Conservation (phyloP, 805 yeast species). For the Barnettozyma populi region DNA sequence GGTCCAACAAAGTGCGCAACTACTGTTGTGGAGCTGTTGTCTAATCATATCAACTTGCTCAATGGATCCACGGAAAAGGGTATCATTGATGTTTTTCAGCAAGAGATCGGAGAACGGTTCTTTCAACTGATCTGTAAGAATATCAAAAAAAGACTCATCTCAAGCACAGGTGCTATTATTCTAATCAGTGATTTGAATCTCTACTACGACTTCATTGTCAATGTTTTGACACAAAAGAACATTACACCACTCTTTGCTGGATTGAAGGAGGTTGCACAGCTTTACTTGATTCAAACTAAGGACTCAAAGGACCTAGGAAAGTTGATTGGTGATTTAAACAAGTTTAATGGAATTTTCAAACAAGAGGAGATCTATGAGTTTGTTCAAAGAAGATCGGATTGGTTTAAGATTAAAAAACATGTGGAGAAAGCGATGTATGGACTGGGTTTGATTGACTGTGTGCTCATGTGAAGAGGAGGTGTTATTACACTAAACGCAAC, state of each 20-base stretch:
- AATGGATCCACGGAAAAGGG: conserved; percentile 82
- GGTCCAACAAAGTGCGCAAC: conserved; percentile 62
- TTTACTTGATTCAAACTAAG: conserved; percentile 64
- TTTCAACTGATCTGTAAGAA: conserved; percentile 72
- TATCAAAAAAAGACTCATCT: conserved; percentile 65
- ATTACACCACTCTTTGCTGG: conserved; percentile 74
- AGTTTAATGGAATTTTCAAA: conserved; percentile 82
- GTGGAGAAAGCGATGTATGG: conserved; percentile 97
- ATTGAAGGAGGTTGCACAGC: conserved; percentile 76
- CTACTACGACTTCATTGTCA: conserved; percentile 66
- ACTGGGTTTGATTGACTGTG: conserved; percentile 73
- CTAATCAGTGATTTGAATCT: conserved; percentile 78
- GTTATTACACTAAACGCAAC: too few relatives aligned
- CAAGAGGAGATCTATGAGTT: conserved; percentile 95
- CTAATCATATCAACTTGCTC: conserved; percentile 65
- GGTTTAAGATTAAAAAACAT: conserved; percentile 68
- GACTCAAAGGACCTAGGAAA: conserved; percentile 83
- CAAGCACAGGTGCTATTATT: conserved; percentile 76
- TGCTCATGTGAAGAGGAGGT: conserved; percentile 37
- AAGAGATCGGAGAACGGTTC: conserved; percentile 86
- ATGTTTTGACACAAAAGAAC: conserved; percentile 53
- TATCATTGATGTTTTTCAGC: conserved; percentile 87
- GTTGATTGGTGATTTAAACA: conserved; percentile 73
- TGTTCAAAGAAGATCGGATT: conserved; percentile 81
- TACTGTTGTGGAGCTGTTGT: conserved; percentile 55